Evolutionary conservation across 2,329 filamentous ascomycete species (phyloP), one percentile per base, ranked within the genome.

Genomic region (Biscogniauxia sp.): DNA sequence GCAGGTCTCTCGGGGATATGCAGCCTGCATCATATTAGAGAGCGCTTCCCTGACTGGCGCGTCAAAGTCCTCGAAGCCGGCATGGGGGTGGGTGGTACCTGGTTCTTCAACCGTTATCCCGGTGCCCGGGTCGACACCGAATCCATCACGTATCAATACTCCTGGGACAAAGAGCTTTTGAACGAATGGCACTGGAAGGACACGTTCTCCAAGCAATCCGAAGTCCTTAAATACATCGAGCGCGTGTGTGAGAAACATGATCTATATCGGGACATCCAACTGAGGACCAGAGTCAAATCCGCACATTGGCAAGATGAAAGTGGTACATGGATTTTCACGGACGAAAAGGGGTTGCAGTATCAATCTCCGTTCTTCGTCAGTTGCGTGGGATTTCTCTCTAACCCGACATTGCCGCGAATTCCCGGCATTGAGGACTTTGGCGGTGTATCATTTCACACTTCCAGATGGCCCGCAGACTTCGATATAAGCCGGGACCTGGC

Each of bases 381-480:
- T 8, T 77, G 76, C 9, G 78, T 78, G 1, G 83, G 83, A 0
- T 80, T 80, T 54, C 74, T 78, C 0, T 74, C 77, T 13, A 91
- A 80, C 65, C 71, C 73, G 0, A 74, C 81, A 56, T 72, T 78
- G 41, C 79, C 80, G 0, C 68, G 73, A 9, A 66, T 66, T 45
- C 37, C 55, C 5, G 64, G 64, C 1, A 60, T 70, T 5, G 57
- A 65, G 3, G 41, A 58, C 1, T 70, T 67, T 55, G 28, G 57
- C 25, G 67, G 66, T 26, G 41, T 58, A 15, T 51, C 59, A 2
- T 64, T 62, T 28, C 66, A 70, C 41, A 65, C 68, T 1, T 64
- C 66, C 1, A 45, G 54, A 15, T 69, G 66, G 66, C 66, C 64
- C 3, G 57, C 55, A 19, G 51, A 61, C 20, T 51, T 59, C 1